phyloP scores from a whole-genome alignment of 768 basidiomycete species.

The Tylopilus rubrobrunneus region DNA sequence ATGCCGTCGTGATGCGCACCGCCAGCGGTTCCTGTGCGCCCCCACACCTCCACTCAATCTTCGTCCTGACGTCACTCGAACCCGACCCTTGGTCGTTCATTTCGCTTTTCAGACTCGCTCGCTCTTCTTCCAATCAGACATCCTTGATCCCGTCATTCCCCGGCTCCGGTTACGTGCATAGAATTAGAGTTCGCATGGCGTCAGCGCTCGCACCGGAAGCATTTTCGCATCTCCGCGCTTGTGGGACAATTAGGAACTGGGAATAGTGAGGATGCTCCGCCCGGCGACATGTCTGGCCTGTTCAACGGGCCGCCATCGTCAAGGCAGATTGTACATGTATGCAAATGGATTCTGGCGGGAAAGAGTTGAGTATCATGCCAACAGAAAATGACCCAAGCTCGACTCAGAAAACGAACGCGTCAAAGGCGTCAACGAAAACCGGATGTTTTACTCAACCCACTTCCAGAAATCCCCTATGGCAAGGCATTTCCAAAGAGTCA shows the following conservation, averaged over 20 bases:
- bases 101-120: neutral
- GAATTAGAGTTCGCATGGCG: neutral
- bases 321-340: neutral
- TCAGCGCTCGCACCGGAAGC: neutral
- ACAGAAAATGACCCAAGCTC: neutral
- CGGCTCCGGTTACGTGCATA: neutral
- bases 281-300: no score
- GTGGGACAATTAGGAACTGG: no score
- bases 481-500: conserved; percentile 54
- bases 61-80: conserved; percentile 10
- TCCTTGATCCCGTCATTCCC: no score
- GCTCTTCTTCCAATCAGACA: no score
- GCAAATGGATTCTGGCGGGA: neutral
- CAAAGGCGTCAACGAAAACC: conserved; percentile 12
- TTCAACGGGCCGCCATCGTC: neutral
- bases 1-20: neutral
- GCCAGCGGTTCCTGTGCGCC: neutral
- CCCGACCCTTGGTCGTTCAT: neutral
- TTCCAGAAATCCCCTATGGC: conserved; percentile 16
- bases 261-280: no score
- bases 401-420: conserved; percentile 22
- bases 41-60: neutral
- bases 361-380: neutral
- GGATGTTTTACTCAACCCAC: conserved; percentile 21
- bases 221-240: neutral